phyloP scores from a whole-genome alignment of 1,284 basidiomycete species.

The Fomitopsis betulina region DNA sequence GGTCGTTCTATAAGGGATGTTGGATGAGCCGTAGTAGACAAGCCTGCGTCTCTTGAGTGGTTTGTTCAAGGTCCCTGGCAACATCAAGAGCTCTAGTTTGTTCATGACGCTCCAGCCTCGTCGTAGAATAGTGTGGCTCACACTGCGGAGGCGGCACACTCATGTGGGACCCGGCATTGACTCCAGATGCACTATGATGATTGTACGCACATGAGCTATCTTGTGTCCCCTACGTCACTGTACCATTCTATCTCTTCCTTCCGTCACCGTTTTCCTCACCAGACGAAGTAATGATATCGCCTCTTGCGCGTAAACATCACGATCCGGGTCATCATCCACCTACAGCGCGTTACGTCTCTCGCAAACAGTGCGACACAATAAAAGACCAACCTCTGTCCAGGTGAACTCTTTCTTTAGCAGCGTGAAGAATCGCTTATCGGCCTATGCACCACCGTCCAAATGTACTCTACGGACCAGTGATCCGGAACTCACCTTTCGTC shows the following conservation, averaged over 20 bases:
- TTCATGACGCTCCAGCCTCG: too few relatives aligned
- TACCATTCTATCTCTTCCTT: background rate
- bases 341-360: conserved; percentile 8
- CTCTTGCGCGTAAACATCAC: conserved; percentile 33
- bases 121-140: too few relatives aligned
- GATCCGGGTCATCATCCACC: conserved; percentile 36
- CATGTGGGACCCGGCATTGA: too few relatives aligned
- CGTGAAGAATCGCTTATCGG: conserved; percentile 87
- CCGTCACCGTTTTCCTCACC: conserved; percentile 11
- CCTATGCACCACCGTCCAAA: conserved; percentile 39
- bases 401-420: conserved; percentile 79
- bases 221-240: too few relatives aligned
- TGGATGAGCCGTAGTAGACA: too few relatives aligned
- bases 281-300: conserved; percentile 36
- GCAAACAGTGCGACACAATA: background rate
- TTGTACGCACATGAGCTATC: too few relatives aligned
- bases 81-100: too few relatives aligned
- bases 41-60: too few relatives aligned
- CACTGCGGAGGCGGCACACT: too few relatives aligned
- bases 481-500: conserved; percentile 65
- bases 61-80: too few relatives aligned
- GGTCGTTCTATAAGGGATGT: too few relatives aligned
- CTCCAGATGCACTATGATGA: too few relatives aligned
- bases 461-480: background rate
- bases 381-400: conserved; percentile 59